Percentiles rank a stretch among this genome's conserved stretches.
These are phyloP conservation scores for Spathaspora passalidarum DNA, from an alignment of 805 yeast genomes.

Conservation along the genomic window DNA sequence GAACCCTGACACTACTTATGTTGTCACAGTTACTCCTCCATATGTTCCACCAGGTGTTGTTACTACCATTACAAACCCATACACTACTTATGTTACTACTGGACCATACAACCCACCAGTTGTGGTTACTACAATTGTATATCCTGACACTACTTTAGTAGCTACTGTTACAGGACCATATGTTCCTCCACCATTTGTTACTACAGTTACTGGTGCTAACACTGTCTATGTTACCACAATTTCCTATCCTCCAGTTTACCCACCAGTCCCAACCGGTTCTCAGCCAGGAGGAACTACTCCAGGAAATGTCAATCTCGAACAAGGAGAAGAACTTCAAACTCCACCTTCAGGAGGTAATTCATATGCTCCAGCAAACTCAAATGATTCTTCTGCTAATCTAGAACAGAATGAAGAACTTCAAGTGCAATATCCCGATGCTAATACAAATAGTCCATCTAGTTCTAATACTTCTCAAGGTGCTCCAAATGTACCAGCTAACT, in stretches of 20 bases:
- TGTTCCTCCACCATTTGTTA: too few relatives aligned
- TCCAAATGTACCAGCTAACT: neutral
- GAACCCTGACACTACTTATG: neutral
- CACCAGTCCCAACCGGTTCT: neutral
- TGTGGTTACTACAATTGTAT: too few relatives aligned
- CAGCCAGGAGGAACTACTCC: neutral
- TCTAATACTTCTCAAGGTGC: neutral
- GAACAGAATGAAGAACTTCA: neutral
- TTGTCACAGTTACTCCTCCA: neutral
- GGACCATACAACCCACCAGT: too few relatives aligned
- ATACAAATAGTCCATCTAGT: neutral
- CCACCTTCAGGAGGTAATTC: too few relatives aligned
- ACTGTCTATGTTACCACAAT: neutral
- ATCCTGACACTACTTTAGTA: too few relatives aligned
- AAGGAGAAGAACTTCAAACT: too few relatives aligned
- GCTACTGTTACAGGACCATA: too few relatives aligned
- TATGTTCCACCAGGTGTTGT: neutral
- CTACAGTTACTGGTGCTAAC: too few relatives aligned
- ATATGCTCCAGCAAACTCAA: neutral
- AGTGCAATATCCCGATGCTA: neutral
- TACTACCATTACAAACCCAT: too few relatives aligned
- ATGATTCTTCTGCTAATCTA: neutral
- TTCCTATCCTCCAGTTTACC: neutral
- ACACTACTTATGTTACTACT: too few relatives aligned
- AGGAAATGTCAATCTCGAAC: too few relatives aligned